Conservation (phyloP, 805 yeast genomes). For the Wickerhamomyces bovis region DNA sequence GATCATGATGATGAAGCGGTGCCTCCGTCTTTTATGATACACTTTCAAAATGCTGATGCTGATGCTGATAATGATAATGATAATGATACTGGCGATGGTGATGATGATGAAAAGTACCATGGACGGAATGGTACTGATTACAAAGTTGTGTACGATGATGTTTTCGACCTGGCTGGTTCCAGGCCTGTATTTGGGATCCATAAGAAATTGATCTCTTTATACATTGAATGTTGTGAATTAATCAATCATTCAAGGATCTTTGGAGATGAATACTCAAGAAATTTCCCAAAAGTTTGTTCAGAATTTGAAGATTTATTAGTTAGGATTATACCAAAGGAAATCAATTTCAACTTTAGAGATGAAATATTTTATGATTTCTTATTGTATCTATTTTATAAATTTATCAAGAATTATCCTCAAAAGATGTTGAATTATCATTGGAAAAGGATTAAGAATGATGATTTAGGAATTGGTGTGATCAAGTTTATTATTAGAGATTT, state of each 20-base stretch:
- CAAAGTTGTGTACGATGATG: slow-evolving; percentile 1
- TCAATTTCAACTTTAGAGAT: slow-evolving; percentile 1
- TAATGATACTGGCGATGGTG: no score
- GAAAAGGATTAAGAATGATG: slow-evolving; percentile 2
- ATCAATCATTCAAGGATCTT: slow-evolving; percentile 42
- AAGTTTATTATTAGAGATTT: slow-evolving; percentile 4
- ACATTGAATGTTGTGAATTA: slow-evolving; percentile 33
- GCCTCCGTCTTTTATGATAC: slow-evolving; percentile 22
- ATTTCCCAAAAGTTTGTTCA: slow-evolving; percentile 41
- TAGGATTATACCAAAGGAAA: slow-evolving; percentile 13
- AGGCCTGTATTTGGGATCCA: slow-evolving; percentile 14
- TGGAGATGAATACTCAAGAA: slow-evolving; percentile 33
- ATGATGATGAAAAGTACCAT: no score
- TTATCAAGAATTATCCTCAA: slow-evolving; percentile 19
- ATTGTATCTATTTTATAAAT: slow-evolving; percentile 15
- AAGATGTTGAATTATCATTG: slow-evolving; percentile 11
- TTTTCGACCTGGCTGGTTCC: background rate
- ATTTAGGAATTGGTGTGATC: slow-evolving; percentile 4
- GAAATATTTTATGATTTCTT: slow-evolving; percentile 13
- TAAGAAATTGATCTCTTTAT: slow-evolving; percentile 27
- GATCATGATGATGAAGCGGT: slow-evolving; percentile 14
- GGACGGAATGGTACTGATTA: no score
- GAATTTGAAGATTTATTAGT: slow-evolving; percentile 38
- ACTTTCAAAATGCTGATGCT: slow-evolving; percentile 7
- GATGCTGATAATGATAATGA: slow-evolving; percentile 3